Percentiles rank a stretch among this genome's conserved stretches.
Conservation (phyloP, 345 rosid genomes). For the Lenwebbia sp. region DNA sequence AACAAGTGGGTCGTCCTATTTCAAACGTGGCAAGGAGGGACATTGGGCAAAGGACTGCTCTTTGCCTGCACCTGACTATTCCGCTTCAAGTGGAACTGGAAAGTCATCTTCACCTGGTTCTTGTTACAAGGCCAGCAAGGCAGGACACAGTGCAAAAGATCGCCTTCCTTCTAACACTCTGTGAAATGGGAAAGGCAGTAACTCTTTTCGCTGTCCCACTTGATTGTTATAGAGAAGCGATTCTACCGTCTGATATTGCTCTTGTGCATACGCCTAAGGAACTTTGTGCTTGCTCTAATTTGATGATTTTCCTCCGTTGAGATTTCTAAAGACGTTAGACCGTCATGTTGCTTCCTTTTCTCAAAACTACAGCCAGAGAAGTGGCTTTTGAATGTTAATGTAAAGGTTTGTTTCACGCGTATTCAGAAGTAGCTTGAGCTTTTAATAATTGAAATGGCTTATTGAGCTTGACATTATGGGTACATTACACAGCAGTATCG, state of each 20-base stretch:
- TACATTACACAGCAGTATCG: neutral
- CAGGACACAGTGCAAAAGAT: conserved; percentile 54
- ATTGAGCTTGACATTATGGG: neutral
- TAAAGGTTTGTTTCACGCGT: neutral
- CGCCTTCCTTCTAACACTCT: conserved; percentile 17
- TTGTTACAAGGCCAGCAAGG: conserved; percentile 39
- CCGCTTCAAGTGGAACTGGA: conserved; percentile 5
- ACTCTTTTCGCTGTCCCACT: neutral
- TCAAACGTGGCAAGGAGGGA: conserved; percentile 36
- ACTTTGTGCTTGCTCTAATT: neutral
- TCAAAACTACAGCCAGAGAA: neutral
- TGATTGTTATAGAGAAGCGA: neutral
- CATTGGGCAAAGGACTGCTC: conserved; percentile 43
- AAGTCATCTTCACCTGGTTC: conserved; percentile 7
- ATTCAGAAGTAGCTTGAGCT: neutral
- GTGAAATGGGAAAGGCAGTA: neutral
- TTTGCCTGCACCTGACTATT: conserved; percentile 3
- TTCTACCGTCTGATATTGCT: neutral
- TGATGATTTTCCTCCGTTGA: neutral
- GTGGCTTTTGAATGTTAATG: neutral
- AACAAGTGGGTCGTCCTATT: conserved; percentile 26
- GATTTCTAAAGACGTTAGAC: neutral
- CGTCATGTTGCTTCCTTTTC: neutral
- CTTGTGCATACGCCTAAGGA: neutral
- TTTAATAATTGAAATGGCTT: neutral